Conservation (phyloP, 208 protist genomes). For the Acanthamoeba triangularis region DNA sequence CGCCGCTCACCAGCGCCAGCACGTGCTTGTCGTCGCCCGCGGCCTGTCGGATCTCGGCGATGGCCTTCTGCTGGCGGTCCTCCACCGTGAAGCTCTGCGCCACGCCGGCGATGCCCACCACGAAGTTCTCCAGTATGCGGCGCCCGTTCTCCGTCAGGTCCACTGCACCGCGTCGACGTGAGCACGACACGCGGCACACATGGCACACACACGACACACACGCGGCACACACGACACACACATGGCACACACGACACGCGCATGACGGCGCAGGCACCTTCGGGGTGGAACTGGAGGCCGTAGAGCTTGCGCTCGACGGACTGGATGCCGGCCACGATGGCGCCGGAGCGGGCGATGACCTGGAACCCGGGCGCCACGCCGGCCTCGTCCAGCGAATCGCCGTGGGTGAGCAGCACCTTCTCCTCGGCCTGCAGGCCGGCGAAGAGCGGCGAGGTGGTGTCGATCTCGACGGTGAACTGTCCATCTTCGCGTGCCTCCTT, state of each 20-base stretch:
- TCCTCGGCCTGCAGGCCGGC: conserved; percentile 88
- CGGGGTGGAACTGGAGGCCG: conserved; percentile 99
- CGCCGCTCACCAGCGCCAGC: conserved; percentile 98
- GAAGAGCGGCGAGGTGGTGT: conserved; percentile 87
- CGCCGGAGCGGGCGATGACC: conserved; percentile 82
- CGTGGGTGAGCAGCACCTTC: conserved; percentile 96
- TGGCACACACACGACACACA: not conserved
- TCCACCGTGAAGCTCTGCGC: conserved; percentile 91
- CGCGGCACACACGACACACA: not conserved
- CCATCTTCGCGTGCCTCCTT: conserved; percentile 96
- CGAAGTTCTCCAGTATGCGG: conserved; percentile 97
- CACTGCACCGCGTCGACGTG: conserved; percentile 86
- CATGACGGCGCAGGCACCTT: conserved; percentile 80
- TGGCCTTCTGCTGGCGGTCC: conserved; percentile 94
- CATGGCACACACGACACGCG: not conserved
- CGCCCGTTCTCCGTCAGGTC: conserved; percentile 96
- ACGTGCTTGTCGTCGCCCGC: conserved; percentile 93
- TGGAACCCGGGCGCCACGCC: conserved; percentile 85
- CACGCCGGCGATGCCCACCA: conserved; percentile 92
- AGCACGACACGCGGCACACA: not conserved
- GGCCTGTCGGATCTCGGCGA: conserved; percentile 94
- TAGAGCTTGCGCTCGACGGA: conserved; percentile 91
- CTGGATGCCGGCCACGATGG: conserved; percentile 89
- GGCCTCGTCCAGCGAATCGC: conserved; percentile 92
- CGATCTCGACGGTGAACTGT: conserved; percentile 92